Evolutionary conservation across 108 stramenopile genomes (phyloP), one percentile per base, ranked within the genome.

Genomic region (Cylindrotheca fusiformis): DNA sequence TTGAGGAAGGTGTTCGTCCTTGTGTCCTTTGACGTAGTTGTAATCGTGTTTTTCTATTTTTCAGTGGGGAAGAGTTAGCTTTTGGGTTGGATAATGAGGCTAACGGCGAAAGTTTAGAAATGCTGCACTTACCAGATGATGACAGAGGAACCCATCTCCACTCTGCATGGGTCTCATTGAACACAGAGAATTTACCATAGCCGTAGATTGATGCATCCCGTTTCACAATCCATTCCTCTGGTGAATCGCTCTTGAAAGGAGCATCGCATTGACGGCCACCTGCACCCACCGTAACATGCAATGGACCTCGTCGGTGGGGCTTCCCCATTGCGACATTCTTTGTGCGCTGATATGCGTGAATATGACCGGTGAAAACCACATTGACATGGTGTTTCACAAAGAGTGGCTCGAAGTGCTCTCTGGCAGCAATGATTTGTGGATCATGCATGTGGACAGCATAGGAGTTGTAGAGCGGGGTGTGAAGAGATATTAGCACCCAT

Each of bases 281-380:
- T 26, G 95, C 96, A 49, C 98, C 98, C 41, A 96, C 78, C 46
- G 90, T 84, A 48, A 99, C 78, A 55, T 97, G 87, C 10, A 91
- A 69, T 0, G 90, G 90, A 21, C 87, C 94, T 27, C 65, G 70
- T 18, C 63, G 57, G 6, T 48, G 32, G 23, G 57, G 12, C 8
- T 67, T 46, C 46, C 72, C 78, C 55, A 77, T 56, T n/a, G 76
- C 72, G 0, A 93, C 83, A 32, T 78, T 78, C 14, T 60, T 46
- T 29, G 90, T 85, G 6, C 95, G 82, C 63, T 87, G 80, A 62
- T 94, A 96, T 48, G 91, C 92, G 77, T 97, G 97, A 49, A 95
- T 82, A 73, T 97, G 97, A 25, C 95, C 97, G 10, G 77, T 68
- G 49, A 97, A 74, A 8, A 93, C 88, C 27, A 95, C 51, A 71